Base-by-base conservation (phyloP, 2,329 filamentous ascomycete species). In the Lachnellula hyalina region DNA sequence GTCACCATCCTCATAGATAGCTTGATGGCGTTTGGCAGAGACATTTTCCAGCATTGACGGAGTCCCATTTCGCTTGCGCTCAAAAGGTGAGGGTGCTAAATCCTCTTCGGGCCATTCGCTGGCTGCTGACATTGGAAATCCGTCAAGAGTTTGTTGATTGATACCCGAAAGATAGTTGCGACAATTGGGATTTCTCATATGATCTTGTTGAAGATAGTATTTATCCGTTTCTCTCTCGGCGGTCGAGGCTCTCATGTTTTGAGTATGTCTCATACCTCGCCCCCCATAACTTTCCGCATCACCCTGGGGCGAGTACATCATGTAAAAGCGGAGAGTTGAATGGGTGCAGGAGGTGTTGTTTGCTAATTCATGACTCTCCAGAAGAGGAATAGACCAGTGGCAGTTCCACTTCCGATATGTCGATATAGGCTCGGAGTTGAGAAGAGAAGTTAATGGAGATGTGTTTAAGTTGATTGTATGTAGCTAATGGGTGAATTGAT, bases 51-150 rank as follows among this genome's bases (percentile, higher is more conserved):
- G 19, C 58, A 62, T 41, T 32, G 51, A 42, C 41, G 51, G 49
- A 45, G 80, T 56, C 74, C 79, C 62, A 65, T 71, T 32, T 78
- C 77, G 55, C 69, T 78, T 51, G 74, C 73, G 41, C 41, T 44
- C 41, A 23, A 9, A 19, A 44, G 41, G 41, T 1, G 25, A 19
- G 11, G 41, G 41, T 12, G 5, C 8, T 5, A 12, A 19, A 44
- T 44, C 19, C 5, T 44, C 41, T 5, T 44, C 19, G 7, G 41
- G 41, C 41, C 41, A 44, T 19, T n/a, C n/a, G 12, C 12, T 19
- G 9, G n/a, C 19, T 12, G 41, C n/a, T 6, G 17, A 12, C 41
- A 19, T 19, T 19, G 41, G 19, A 44, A 11, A 14, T 1, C 23
- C n/a, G 19, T 19, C 12, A 17, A 17, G 36, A 3, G 12, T n/a